A percentile compares a stretch with the other conserved stretches of the same genome.
These are phyloP conservation scores for Aurantiochytrium sp. DNA, from an alignment of 108 stramenopile genomes.

Conservation along the genomic window DNA sequence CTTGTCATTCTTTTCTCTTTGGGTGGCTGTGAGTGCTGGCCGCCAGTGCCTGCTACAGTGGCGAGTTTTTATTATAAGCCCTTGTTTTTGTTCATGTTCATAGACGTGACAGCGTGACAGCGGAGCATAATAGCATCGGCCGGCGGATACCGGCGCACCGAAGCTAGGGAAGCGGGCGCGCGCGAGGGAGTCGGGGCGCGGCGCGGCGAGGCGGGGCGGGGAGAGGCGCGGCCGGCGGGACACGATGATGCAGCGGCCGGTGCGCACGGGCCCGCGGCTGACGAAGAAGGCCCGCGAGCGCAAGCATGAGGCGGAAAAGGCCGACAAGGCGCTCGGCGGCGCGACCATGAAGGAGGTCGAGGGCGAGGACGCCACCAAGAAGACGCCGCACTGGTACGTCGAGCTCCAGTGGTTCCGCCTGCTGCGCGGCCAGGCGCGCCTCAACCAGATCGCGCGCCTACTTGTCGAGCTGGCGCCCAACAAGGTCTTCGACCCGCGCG, in stretches of 20 bases:
- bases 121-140: too few relatives aligned
- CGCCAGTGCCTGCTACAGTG: too few relatives aligned
- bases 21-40: too few relatives aligned
- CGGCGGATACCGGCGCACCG: too few relatives aligned
- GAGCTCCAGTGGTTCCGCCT: constrained; percentile 50
- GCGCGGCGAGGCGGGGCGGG: too few relatives aligned
- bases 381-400: constrained; percentile 65
- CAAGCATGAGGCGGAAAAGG: constrained; percentile 32
- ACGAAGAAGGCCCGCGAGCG: constrained; percentile 32
- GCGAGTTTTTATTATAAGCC: too few relatives aligned
- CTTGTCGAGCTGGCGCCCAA: constrained; percentile 57
- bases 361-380: constrained; percentile 75
- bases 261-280: constrained; percentile 23
- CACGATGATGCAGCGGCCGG: not conserved
- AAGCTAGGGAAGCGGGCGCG: too few relatives aligned
- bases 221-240: too few relatives aligned
- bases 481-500: constrained; percentile 43
- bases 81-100: too few relatives aligned
- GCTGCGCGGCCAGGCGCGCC: constrained; percentile 14
- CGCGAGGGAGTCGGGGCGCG: too few relatives aligned
- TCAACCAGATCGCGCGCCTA: constrained; percentile 23
- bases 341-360: constrained; percentile 77
- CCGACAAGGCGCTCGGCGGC: constrained; percentile 63
- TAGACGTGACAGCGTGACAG: too few relatives aligned
- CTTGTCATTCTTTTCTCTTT: too few relatives aligned